Evolutionary conservation across 2,329 filamentous ascomycete species (phyloP).

Genomic region (Fragosphaeria purpurea): DNA sequence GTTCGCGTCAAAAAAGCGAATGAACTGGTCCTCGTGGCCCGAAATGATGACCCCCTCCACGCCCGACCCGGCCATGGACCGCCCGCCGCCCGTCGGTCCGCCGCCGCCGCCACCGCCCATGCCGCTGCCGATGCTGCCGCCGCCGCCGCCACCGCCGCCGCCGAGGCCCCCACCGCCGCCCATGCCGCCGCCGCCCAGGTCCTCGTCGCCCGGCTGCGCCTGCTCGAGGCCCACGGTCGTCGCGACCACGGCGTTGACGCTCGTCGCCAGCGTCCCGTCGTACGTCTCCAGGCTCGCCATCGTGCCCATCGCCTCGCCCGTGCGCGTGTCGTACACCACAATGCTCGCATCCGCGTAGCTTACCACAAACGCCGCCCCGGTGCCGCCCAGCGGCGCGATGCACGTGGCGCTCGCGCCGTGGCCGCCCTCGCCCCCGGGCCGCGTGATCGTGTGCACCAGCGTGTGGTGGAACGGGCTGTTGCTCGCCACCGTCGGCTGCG

Average conservation of each 20-base stretch:
- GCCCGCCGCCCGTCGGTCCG: conserved; percentile 63
- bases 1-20: conserved; percentile 96
- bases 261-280: conserved; percentile 66
- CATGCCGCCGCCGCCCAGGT: conserved; percentile 51
- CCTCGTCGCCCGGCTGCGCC: conserved; percentile 61
- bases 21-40: conserved; percentile 91
- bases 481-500: conserved; percentile 78
- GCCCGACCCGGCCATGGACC: conserved; percentile 58
- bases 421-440: conserved; percentile 35
- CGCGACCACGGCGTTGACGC: conserved; percentile 84
- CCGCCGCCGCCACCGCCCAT: conserved; percentile 59
- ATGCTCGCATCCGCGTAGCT: conserved; percentile 86
- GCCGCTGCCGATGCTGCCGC: conserved; percentile 90
- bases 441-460: conserved; percentile 75
- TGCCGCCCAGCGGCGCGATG: conserved; percentile 76
- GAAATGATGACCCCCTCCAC: conserved; percentile 92
- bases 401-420: conserved; percentile 71
- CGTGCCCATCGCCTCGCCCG: conserved; percentile 79
- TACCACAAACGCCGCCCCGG: conserved; percentile 84
- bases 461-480: conserved; percentile 80
- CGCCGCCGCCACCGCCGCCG: conserved; percentile 73
- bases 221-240: conserved; percentile 78
- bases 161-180: conserved; percentile 57
- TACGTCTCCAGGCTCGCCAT: conserved; percentile 96
- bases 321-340: conserved; percentile 83